Evolutionary conservation across 805 yeast species (phyloP), one percentile per base, ranked within the genome.

Genomic region (Candida ipomoeae): DNA sequence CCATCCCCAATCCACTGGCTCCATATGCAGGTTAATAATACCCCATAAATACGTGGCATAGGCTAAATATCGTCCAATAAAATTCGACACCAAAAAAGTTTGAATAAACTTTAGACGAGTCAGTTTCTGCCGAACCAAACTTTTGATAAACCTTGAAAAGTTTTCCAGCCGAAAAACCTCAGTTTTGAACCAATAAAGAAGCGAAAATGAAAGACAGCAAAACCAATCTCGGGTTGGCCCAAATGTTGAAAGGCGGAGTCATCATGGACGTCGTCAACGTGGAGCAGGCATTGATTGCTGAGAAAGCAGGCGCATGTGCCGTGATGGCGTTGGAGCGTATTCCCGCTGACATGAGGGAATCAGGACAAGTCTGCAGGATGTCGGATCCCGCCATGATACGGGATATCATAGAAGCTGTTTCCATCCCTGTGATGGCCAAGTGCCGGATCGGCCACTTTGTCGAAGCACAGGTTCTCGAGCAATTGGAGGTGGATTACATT

Each of bases 321-420:
- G 95, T 87, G 20, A 87, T 87, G 95, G 95, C 95, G 4, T 74
- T 87, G 56, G 95, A 87, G 69, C 73, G 85, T 59, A 88, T 87
- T 51, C 95, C 95, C 10, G 89, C 94, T 6, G 94, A 87, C 64
- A 87, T 87, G 80, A 79, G 94, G 62, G 83, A 80, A 55, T 80
- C 85, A 48, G 92, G 92, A 46, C 85, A 86, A 50, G 94, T 87
- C 45, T 87, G 92, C 52, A 79, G 95, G 60, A 87, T 87, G 95
- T 82, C 88, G 18, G 95, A 87, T 64, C 95, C 95, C 2, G 72
- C 83, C 58, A 82, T 87, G 87, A 84, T 87, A 67, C 73, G 78
- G 63, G 83, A 78, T 17, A 87, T 87, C 65, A 84, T 84, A 88
- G 80, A 73, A 2, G 78, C 85, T 14, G 87, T 83, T 8, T 77